phyloP scores from a whole-genome alignment of 2,329 filamentous ascomycete genomes.

The Didymella keratinophila region DNA sequence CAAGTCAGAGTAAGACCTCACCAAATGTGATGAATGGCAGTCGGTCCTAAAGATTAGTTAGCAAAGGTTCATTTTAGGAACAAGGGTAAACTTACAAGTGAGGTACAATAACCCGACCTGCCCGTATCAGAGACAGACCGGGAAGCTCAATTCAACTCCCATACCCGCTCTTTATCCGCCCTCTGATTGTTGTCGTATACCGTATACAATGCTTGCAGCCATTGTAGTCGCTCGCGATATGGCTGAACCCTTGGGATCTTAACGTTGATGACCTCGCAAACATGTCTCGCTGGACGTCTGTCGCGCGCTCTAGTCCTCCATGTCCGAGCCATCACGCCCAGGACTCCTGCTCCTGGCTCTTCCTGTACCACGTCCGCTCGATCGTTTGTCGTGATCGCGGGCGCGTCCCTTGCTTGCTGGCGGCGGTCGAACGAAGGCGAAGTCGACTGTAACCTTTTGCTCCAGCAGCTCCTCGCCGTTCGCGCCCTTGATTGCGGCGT shows the following conservation, averaged over 20 bases:
- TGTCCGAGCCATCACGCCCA: constrained; percentile 48
- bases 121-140: constrained; percentile 22
- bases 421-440: constrained; percentile 83
- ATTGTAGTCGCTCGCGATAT: background rate
- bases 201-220: background rate
- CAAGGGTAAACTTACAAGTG: constrained; percentile 22
- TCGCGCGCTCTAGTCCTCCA: constrained; percentile 34
- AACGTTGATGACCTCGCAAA: background rate
- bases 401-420: constrained; percentile 60
- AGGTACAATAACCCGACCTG: constrained; percentile 25
- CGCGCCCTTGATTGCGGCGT: constrained; percentile 82
- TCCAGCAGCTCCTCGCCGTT: constrained; percentile 80
- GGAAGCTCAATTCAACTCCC: constrained; percentile 22
- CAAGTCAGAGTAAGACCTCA: background rate
- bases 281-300: background rate
- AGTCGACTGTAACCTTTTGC: constrained; percentile 82
- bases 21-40: background rate
- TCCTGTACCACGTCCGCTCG: constrained; percentile 40
- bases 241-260: background rate
- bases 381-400: constrained; percentile 44
- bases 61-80: background rate
- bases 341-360: constrained; percentile 56
- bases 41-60: background rate
- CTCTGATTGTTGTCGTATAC: background rate
- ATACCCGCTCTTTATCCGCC: background rate